phyloP scores from a whole-genome alignment of 1,139 yeast genomes.

The Lodderomyces parapsilosis region DNA sequence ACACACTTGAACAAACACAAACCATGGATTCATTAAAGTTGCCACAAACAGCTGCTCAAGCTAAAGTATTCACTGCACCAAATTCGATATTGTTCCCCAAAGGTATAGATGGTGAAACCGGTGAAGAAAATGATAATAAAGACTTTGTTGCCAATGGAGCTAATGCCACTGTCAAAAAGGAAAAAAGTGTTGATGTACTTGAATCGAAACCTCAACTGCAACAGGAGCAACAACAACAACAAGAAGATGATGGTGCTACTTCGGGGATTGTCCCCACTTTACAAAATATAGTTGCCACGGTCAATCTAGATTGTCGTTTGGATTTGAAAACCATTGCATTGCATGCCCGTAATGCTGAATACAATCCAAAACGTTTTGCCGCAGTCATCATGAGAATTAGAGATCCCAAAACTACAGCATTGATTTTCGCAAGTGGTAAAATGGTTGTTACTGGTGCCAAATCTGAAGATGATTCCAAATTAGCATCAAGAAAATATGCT shows the following conservation, averaged over 20 bases:
- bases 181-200: constrained; percentile 29
- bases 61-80: constrained; percentile 70
- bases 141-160: constrained; percentile 3
- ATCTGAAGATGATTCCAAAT: constrained; percentile 94
- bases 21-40: constrained; percentile 70
- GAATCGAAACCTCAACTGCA: constrained; percentile 27
- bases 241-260: constrained; percentile 66
- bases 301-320: constrained; percentile 90
- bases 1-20: constrained; percentile 3
- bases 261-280: constrained; percentile 96
- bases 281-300: constrained; percentile 97
- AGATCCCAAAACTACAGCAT: constrained; percentile 97
- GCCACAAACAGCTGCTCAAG: constrained; percentile 81
- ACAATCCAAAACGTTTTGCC: constrained; percentile 96
- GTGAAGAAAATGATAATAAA: constrained; percentile 13
- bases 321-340: constrained; percentile 96
- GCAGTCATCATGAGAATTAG: constrained; percentile 99
- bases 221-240: constrained; percentile 19
- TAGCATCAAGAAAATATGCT: constrained; percentile 96
- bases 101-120: constrained; percentile 29
- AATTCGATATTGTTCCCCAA: constrained; percentile 64
- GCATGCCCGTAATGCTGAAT: constrained; percentile 99
- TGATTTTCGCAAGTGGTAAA: constrained; percentile 97
- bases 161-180: constrained; percentile 20
- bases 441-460: constrained; percentile 99